Conservation (phyloP, 2,329 filamentous ascomycete genomes). For the Curvularia eragrostidis region DNA sequence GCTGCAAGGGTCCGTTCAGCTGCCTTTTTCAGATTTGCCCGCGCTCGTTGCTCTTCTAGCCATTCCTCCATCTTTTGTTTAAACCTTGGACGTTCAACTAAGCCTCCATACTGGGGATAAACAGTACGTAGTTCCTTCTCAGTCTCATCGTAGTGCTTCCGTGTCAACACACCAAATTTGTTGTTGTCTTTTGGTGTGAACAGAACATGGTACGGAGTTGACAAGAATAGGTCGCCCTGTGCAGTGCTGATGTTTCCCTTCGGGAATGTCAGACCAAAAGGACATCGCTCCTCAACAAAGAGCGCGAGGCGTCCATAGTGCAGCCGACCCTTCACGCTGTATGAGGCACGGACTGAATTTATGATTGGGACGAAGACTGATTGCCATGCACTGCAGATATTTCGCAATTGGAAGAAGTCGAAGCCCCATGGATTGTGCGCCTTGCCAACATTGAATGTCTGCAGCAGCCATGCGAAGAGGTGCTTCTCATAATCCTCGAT, state of each 20-base stretch:
- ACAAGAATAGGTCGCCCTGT: slow-evolving; percentile 18
- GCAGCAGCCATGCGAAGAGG: slow-evolving; percentile 43
- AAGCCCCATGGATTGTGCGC: slow-evolving; percentile 34
- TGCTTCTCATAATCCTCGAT: slow-evolving; percentile 41
- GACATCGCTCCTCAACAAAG: slow-evolving; percentile 38
- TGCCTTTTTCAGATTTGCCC: slow-evolving; percentile 25
- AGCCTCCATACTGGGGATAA: slow-evolving; percentile 40
- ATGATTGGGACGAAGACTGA: slow-evolving; percentile 42
- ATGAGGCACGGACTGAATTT: slow-evolving; percentile 37
- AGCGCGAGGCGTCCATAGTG: slow-evolving; percentile 43
- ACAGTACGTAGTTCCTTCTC: slow-evolving; percentile 40
- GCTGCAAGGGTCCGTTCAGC: slow-evolving; percentile 15
- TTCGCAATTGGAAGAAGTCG: slow-evolving; percentile 38
- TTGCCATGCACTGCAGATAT: slow-evolving; percentile 39
- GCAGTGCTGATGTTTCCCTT: slow-evolving; percentile 31
- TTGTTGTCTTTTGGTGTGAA: slow-evolving; percentile 18
- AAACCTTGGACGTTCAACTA: slow-evolving; percentile 42
- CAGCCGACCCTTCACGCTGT: slow-evolving; percentile 33
- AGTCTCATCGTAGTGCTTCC: slow-evolving; percentile 33
- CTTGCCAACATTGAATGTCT: slow-evolving; percentile 44
- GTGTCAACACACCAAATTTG: slow-evolving; percentile 17
- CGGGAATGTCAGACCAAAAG: slow-evolving; percentile 43
- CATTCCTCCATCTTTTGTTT: slow-evolving; percentile 39
- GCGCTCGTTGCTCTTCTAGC: slow-evolving; percentile 33
- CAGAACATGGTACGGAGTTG: slow-evolving; percentile 34